These are phyloP conservation scores for Aspergillus pseudoglaucus DNA, from an alignment of 2,329 filamentous ascomycete species.

Conservation along the genomic window DNA sequence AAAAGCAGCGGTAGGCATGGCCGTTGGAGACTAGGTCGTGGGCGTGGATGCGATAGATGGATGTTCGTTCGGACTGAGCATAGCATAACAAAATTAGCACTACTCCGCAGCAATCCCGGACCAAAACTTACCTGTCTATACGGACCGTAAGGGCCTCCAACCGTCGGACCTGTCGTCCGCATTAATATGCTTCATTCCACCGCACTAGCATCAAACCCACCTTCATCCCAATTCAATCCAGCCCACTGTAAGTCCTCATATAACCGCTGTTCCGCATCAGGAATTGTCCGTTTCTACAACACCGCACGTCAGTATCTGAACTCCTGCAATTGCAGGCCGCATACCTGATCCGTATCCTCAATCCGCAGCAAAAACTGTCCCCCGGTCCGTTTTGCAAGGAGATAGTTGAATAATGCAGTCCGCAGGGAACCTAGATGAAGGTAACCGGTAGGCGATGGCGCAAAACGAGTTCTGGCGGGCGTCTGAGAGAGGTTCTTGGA, in stretches of 20 bases:
- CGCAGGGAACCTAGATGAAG: constrained; percentile 85
- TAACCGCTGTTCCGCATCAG: constrained; percentile 69
- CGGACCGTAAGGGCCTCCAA: constrained; percentile 74
- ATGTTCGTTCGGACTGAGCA: constrained; percentile 67
- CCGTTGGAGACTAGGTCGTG: constrained; percentile 61
- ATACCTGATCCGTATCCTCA: constrained; percentile 89
- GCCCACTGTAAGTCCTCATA: constrained; percentile 82
- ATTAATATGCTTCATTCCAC: not conserved
- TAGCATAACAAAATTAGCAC: not conserved
- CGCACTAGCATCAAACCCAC: constrained; percentile 31
- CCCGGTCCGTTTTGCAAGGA: constrained; percentile 78
- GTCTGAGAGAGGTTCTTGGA: constrained; percentile 38
- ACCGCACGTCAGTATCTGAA: constrained; percentile 23
- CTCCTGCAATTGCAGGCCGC: constrained; percentile 14
- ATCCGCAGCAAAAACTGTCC: constrained; percentile 87
- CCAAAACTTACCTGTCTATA: constrained; percentile 64
- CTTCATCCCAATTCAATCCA: constrained; percentile 89
- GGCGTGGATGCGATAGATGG: constrained; percentile 65
- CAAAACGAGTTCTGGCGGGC: constrained; percentile 77
- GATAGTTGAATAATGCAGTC: constrained; percentile 91
- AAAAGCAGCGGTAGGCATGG: constrained; percentile 91
- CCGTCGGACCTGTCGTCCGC: constrained; percentile 59
- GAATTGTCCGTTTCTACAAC: constrained; percentile 68
- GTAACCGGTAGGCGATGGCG: constrained; percentile 90
- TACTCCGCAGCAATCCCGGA: not conserved